Evolutionary conservation across 345 rosid genomes (phyloP).

Genomic region (Zanthoxylum bungeanum): DNA sequence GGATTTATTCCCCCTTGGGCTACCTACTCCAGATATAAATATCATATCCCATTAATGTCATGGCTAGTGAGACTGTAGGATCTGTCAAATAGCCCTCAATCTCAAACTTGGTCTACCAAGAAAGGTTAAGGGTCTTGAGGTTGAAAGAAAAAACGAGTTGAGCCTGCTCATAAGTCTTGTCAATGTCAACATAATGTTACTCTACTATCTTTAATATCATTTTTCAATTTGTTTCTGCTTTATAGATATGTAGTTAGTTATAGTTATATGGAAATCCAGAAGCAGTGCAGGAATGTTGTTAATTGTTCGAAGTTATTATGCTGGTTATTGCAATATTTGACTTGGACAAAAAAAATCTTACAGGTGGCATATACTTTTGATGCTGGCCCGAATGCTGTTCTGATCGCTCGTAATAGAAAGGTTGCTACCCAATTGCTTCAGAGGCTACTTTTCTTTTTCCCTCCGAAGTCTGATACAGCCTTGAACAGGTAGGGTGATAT

Average conservation of each 20-base stretch:
- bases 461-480: conserved; percentile 69
- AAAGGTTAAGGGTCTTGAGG: not conserved
- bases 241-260: not conserved
- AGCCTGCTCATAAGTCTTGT: not conserved
- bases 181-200: not conserved
- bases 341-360: conserved; percentile 23
- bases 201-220: not conserved
- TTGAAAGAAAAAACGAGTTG: not conserved
- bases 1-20: not conserved
- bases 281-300: not conserved
- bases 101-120: not conserved
- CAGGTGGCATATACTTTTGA: conserved; percentile 97
- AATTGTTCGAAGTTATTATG: not conserved
- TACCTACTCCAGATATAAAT: not conserved
- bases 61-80: not conserved
- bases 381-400: conserved; percentile 94
- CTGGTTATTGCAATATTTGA: conserved; percentile 1
- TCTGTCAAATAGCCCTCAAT: not conserved
- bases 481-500: conserved; percentile 53
- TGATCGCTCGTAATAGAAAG: conserved; percentile 62
- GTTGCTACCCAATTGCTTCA: conserved; percentile 69
- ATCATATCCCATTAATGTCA: not conserved
- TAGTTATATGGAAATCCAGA: not conserved
- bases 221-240: not conserved
- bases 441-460: conserved; percentile 79